Conservation (phyloP, 1,139 yeast genomes). For the Protomyces lactucae-debilis region DNA sequence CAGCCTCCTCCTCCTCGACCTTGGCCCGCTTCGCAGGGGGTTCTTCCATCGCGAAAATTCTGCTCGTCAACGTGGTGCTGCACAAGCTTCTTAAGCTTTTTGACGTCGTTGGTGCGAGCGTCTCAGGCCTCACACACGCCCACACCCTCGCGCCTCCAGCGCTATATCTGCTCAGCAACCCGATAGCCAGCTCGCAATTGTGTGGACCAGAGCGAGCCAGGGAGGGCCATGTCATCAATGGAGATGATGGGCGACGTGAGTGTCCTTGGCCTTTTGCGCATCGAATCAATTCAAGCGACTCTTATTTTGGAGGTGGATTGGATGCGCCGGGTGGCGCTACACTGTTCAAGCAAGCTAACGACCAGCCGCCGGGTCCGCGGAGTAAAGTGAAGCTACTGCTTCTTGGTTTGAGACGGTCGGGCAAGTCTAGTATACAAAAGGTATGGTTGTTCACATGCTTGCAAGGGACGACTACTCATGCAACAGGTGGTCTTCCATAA, state of each 20-base stretch:
- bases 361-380: background rate
- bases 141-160: too few species aligned
- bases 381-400: conserved; percentile 19
- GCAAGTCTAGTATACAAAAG: conserved; percentile 30
- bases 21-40: background rate
- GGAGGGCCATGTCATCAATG: background rate
- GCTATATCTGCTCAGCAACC: too few species aligned
- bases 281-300: too few species aligned
- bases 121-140: too few species aligned
- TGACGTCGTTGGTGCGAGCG: too few species aligned
- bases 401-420: conserved; percentile 29
- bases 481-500: conserved; percentile 80
- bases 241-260: background rate
- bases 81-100: too few species aligned
- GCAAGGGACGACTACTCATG: too few species aligned
- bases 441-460: background rate
- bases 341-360: background rate
- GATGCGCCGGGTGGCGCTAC: too few species aligned
- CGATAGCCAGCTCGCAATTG: too few species aligned
- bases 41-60: background rate
- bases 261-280: background rate
- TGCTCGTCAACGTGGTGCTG: background rate
- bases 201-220: background rate
- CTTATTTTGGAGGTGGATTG: too few species aligned
- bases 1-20: background rate